phyloP scores from a whole-genome alignment of 2,329 filamentous ascomycete genomes.

The Lasiodiplodia theobromae region DNA sequence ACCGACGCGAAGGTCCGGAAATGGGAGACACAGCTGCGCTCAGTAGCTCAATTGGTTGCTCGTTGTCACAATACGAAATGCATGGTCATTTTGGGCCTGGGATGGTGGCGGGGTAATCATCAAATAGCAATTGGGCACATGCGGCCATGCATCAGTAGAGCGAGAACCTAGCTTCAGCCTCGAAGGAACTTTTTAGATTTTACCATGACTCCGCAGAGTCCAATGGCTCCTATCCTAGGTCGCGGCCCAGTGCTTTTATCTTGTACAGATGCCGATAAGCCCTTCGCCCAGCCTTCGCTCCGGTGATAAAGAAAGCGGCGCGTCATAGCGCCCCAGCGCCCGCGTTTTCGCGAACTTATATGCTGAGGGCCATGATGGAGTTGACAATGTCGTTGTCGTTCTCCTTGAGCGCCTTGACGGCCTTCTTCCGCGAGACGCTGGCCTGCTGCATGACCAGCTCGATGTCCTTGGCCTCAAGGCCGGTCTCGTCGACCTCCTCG shows the following conservation, averaged over 20 bases:
- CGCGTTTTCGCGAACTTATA: slow-evolving; percentile 45
- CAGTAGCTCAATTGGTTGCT: background rate
- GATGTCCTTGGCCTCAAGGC: slow-evolving; percentile 98
- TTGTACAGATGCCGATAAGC: slow-evolving; percentile 26
- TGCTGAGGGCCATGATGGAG: slow-evolving; percentile 94
- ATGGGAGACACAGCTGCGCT: background rate
- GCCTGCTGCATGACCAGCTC: slow-evolving; percentile 99
- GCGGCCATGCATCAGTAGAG: background rate
- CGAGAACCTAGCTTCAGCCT: background rate
- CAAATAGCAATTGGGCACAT: background rate
- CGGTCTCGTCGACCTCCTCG: slow-evolving; percentile 93
- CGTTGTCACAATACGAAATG: background rate
- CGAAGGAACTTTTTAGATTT: slow-evolving; percentile 30
- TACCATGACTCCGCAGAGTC: slow-evolving; percentile 26
- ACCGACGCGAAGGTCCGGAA: background rate
- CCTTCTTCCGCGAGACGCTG: slow-evolving; percentile 96
- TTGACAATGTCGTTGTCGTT: slow-evolving; percentile 99
- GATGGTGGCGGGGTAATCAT: background rate
- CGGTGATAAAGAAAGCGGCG: slow-evolving; percentile 12
- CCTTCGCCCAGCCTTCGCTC: slow-evolving; percentile 28
- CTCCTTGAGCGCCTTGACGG: slow-evolving; percentile 97
- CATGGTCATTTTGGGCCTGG: background rate
- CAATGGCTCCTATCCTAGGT: slow-evolving; percentile 26
- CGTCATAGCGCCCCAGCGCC: slow-evolving; percentile 1
- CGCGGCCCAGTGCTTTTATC: slow-evolving; percentile 24